Base-by-base conservation (phyloP, 176 grass and related monocot species). In the Coix lacrymajobi region DNA sequence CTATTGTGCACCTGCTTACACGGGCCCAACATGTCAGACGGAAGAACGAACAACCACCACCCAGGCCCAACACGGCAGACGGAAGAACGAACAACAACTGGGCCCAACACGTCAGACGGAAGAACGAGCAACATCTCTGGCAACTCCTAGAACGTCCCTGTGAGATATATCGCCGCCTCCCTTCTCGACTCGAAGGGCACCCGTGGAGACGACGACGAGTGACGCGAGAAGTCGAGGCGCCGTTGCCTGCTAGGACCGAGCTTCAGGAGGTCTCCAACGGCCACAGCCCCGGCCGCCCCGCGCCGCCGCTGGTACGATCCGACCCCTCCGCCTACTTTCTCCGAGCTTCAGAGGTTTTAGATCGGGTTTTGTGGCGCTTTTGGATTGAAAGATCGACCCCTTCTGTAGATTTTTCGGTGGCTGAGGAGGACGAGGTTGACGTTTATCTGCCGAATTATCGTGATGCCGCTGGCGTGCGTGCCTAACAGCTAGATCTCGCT, bases 401-500 rank as follows among this genome's bases (percentile, higher is more conserved):
- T 56, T 15, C 41, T 39, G 3, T 14, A 17, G 3, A 56, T 22
- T 20, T 62, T n/a, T 43, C 3, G 2, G 22, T 19, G 19, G 10
- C 11, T 40, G 36, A 32, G 69, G 22, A 3, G 37, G 26, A 1
- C 0, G 49, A 29, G 17, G 19, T 22, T 13, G 19, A 32, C 15
- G 41, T 81, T 11, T 52, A 25, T 26, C 17, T 25, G 33, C 26
- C 11, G 2, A 8, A 58, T 37, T 72, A 24, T 34, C 37, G 29
- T 34, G 9, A 54, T 77, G 28, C 51, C 12, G 26, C 28, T 57
- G 36, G 29, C 22, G 12, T n/a, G 29, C 22, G 12, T n/a, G 15
- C 40, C 1, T 65, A 62, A 38, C 57, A 29, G 20, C n/a, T 67
- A 64, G 85, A 92, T 89, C 89, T 84, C 36, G 24, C n/a, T 63